Evolutionary conservation across 2,329 filamentous ascomycete genomes (phyloP).

Genomic region (Colletotrichum tabaci): DNA sequence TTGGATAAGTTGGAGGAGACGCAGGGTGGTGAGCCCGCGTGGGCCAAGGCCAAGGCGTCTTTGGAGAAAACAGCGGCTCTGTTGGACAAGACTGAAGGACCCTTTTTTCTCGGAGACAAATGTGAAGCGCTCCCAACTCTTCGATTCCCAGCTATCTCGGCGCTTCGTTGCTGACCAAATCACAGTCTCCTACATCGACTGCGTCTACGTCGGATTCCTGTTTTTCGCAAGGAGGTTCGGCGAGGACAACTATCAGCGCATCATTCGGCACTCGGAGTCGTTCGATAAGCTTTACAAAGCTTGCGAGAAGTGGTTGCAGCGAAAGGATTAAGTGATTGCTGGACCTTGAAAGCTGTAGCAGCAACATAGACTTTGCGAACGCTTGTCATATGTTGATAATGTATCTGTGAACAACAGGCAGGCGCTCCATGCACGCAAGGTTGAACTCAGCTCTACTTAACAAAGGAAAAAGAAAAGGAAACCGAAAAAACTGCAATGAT

Average conservation of each 20-base stretch:
- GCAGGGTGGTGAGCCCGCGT: constrained; percentile 65
- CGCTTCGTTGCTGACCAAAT: neutral
- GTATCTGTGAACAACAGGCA: neutral
- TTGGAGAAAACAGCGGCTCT: constrained; percentile 58
- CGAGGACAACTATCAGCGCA: constrained; percentile 55
- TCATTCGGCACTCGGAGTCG: constrained; percentile 47
- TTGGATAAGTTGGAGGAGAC: constrained; percentile 65
- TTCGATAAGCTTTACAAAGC: constrained; percentile 31
- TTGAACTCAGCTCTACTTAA: neutral
- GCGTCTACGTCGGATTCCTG: constrained; percentile 67
- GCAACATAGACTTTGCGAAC: too few species aligned
- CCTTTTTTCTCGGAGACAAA: constrained; percentile 72
- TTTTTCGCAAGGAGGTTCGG: constrained; percentile 58
- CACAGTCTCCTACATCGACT: constrained; percentile 64
- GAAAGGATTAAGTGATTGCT: neutral
- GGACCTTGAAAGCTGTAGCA: too few species aligned
- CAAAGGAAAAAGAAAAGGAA: too few species aligned
- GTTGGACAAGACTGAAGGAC: constrained; percentile 71
- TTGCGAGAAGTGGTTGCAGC: constrained; percentile 33
- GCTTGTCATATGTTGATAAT: neutral
- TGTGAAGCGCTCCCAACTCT: constrained; percentile 49
- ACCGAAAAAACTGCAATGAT: neutral
- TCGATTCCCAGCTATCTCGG: too few species aligned
- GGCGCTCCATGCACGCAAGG: neutral
- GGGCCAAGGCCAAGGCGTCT: constrained; percentile 58